Evolutionary conservation across 352 stramenopile species (phyloP).

Genomic region (Globisporangium okanoganense): DNA sequence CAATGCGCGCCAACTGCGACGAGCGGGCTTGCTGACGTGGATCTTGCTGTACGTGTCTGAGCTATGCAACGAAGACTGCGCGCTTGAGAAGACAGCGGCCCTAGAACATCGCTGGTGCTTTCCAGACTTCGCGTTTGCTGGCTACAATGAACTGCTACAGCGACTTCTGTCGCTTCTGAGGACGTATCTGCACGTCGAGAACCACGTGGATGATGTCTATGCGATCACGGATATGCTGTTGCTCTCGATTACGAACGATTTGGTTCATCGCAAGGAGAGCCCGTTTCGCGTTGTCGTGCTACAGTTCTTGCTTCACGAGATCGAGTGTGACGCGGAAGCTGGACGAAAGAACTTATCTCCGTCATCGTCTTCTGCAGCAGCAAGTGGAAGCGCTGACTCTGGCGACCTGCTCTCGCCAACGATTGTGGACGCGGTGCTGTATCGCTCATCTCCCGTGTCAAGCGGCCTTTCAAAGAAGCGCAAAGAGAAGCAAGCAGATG

Average conservation of each 20-base stretch:
- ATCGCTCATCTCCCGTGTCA: slow-evolving; percentile 14
- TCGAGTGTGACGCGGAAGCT: slow-evolving; percentile 32
- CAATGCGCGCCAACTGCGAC: slow-evolving; percentile 65
- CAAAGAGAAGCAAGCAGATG: slow-evolving; percentile 31
- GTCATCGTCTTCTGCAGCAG: neutral
- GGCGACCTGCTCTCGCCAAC: slow-evolving; percentile 23
- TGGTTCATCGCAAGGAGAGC: slow-evolving; percentile 23
- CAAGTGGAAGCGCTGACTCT: neutral
- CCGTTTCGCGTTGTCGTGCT: slow-evolving; percentile 38
- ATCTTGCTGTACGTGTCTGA: slow-evolving; percentile 53
- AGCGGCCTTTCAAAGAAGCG: slow-evolving; percentile 20
- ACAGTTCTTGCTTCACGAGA: slow-evolving; percentile 53
- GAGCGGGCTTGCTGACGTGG: slow-evolving; percentile 49
- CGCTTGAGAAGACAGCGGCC: slow-evolving; percentile 20
- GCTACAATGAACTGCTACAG: slow-evolving; percentile 46
- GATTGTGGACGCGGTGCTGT: slow-evolving; percentile 41
- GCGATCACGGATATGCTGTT: slow-evolving; percentile 41
- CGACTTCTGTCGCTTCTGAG: slow-evolving; percentile 36
- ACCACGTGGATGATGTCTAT: slow-evolving; percentile 46
- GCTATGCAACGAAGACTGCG: slow-evolving; percentile 36
- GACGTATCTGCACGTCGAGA: slow-evolving; percentile 53
- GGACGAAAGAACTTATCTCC: neutral
- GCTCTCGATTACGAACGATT: slow-evolving; percentile 39
- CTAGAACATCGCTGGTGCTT: slow-evolving; percentile 53
- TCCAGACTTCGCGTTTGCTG: slow-evolving; percentile 33